Evolutionary conservation across 2,329 filamentous ascomycete genomes (phyloP).

Genomic region (Monosporascus ibericus): DNA sequence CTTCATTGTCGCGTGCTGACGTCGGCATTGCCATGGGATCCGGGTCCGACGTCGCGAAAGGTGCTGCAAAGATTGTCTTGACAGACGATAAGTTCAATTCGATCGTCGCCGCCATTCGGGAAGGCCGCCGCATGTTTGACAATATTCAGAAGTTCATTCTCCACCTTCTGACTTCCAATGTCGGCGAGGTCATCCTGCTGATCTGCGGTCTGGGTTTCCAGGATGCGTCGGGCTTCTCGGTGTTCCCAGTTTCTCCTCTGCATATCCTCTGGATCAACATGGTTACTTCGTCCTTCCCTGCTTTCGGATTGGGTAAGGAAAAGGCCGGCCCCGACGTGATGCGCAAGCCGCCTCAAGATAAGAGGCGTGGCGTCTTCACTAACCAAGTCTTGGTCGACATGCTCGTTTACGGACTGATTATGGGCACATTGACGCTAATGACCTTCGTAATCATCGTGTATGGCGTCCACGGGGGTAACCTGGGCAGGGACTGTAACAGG

Average conservation of each 20-base stretch:
- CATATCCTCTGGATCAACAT: slow-evolving; percentile 95
- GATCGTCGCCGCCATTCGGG: slow-evolving; percentile 75
- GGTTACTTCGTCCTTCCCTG: slow-evolving; percentile 81
- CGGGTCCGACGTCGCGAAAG: slow-evolving; percentile 80
- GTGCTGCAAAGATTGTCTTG: slow-evolving; percentile 73
- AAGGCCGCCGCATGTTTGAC: slow-evolving; percentile 79
- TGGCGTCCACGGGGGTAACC: slow-evolving; percentile 46
- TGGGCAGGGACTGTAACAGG: slow-evolving; percentile 60
- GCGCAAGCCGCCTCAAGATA: slow-evolving; percentile 69
- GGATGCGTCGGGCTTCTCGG: slow-evolving; percentile 63
- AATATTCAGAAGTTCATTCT: slow-evolving; percentile 87
- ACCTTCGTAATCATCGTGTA: slow-evolving; percentile 62
- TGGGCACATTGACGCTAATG: slow-evolving; percentile 61
- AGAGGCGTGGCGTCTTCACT: slow-evolving; percentile 65
- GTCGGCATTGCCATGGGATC: slow-evolving; percentile 90
- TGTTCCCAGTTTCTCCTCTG: slow-evolving; percentile 79
- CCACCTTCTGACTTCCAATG: slow-evolving; percentile 73
- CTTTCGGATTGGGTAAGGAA: slow-evolving; percentile 83
- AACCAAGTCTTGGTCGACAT: slow-evolving; percentile 73
- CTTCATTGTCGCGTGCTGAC: slow-evolving; percentile 72
- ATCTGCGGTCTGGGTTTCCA: slow-evolving; percentile 79
- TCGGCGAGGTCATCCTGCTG: slow-evolving; percentile 75
- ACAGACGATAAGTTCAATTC: slow-evolving; percentile 86
- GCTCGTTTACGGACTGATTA: slow-evolving; percentile 71
- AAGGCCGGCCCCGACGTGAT: slow-evolving; percentile 70